phyloP scores from a whole-genome alignment of 331 rosid species.

The Spiraea crenata region DNA sequence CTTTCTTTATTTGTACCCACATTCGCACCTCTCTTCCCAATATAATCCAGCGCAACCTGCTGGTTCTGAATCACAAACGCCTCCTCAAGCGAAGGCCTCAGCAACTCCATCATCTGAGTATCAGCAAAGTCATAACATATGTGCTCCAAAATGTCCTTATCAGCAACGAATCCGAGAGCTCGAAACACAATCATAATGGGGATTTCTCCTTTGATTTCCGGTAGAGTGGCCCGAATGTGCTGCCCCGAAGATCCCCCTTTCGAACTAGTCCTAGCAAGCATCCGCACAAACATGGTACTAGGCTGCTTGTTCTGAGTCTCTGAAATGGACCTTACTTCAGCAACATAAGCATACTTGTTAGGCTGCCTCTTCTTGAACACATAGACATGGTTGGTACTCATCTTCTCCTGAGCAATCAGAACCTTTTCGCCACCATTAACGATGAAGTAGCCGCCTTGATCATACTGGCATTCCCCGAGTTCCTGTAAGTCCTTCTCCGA shows the following conservation, averaged over 20 bases:
- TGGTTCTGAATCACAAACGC: conserved; percentile 99
- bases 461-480: conserved; percentile 98
- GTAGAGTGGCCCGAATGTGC: conserved; percentile 90
- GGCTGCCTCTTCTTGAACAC: conserved; percentile 98
- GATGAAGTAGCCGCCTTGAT: conserved; percentile 96
- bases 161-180: conserved; percentile 95
- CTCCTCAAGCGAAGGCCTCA: conserved; percentile 95
- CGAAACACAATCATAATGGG: conserved; percentile 95
- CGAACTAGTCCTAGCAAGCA: conserved; percentile 92
- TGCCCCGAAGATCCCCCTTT: conserved; percentile 99
- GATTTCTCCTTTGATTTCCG: conserved; percentile 83
- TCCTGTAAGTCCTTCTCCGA: conserved; percentile 98
- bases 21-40: conserved; percentile 94
- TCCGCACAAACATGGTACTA: conserved; percentile 97
- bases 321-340: conserved; percentile 96
- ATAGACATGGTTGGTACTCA: conserved; percentile 96
- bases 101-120: conserved; percentile 97
- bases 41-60: conserved; percentile 95
- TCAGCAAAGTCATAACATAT: conserved; percentile 93
- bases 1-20: conserved; percentile 92
- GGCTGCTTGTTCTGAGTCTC: conserved; percentile 98
- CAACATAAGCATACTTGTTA: conserved; percentile 93
- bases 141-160: conserved; percentile 90
- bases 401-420: conserved; percentile 97
- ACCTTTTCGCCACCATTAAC: conserved; percentile 98